These are phyloP conservation scores for Garcia nutans DNA, from an alignment of 345 rosid species.

Conservation along the genomic window DNA sequence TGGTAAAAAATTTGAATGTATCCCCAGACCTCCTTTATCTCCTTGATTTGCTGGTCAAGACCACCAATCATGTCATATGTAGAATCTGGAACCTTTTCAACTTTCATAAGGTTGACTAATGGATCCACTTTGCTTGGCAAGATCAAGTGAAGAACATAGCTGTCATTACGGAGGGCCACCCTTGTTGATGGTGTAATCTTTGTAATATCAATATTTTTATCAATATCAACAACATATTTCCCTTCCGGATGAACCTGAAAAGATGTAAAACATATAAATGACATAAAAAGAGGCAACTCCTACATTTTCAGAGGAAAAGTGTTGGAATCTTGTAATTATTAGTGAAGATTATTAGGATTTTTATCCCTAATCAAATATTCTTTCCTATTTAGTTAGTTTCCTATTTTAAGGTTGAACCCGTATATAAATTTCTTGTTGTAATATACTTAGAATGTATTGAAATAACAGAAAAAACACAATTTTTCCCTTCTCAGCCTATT, in stretches of 20 bases:
- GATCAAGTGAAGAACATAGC: slow-evolving; percentile 92
- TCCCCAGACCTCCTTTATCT: slow-evolving; percentile 78
- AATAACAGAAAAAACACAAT: too few relatives aligned
- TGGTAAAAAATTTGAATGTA: neutral
- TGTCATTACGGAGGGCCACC: slow-evolving; percentile 97
- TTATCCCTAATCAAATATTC: too few relatives aligned
- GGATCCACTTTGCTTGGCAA: slow-evolving; percentile 97
- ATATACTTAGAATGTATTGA: too few relatives aligned
- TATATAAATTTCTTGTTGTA: too few relatives aligned
- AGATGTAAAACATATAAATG: neutral
- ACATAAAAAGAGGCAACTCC: slow-evolving; percentile 17
- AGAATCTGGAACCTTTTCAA: slow-evolving; percentile 97
- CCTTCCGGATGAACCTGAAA: slow-evolving; percentile 99
- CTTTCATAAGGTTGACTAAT: slow-evolving; percentile 97
- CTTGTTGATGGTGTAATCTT: slow-evolving; percentile 92
- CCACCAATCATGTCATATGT: slow-evolving; percentile 99
- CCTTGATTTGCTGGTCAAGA: slow-evolving; percentile 97
- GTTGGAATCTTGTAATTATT: too few relatives aligned
- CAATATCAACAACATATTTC: slow-evolving; percentile 94
- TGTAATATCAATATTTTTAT: slow-evolving; percentile 88
- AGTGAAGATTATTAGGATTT: too few relatives aligned
- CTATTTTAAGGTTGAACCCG: too few relatives aligned
- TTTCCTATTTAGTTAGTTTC: too few relatives aligned
- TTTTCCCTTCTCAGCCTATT: too few relatives aligned
- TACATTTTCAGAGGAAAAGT: neutral